A percentile compares a stretch with the other conserved stretches of the same genome.
phyloP scores from a whole-genome alignment of 192 early-diverging fungal genomes.

The Gryganskiella cystojenkinii region DNA sequence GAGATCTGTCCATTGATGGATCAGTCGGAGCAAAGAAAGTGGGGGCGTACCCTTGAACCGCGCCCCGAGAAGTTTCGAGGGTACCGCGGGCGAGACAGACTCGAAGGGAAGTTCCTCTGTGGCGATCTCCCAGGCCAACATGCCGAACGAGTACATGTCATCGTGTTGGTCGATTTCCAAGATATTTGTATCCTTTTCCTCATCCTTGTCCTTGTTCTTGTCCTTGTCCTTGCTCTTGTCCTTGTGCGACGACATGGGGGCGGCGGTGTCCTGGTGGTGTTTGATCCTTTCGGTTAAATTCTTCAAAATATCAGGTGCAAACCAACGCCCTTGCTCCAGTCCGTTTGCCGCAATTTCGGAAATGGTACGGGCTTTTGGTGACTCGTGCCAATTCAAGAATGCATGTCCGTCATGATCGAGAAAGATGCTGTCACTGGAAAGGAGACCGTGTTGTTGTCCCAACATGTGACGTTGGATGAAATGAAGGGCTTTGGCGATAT shows the following conservation, averaged over 20 bases:
- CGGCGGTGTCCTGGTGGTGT: background rate
- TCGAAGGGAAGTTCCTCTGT: slow-evolving; percentile 22
- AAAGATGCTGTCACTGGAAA: slow-evolving; percentile 22
- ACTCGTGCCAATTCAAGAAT: background rate
- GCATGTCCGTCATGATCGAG: slow-evolving; percentile 20
- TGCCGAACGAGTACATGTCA: slow-evolving; percentile 39
- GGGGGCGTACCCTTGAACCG: slow-evolving; percentile 11
- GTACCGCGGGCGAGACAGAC: background rate
- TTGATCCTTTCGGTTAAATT: background rate
- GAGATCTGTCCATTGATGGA: slow-evolving; percentile 6
- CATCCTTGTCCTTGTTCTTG: background rate
- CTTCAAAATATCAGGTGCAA: slow-evolving; percentile 1
- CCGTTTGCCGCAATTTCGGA: slow-evolving; percentile 2
- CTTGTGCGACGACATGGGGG: too few species aligned
- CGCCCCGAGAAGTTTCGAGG: background rate
- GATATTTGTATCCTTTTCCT: background rate
- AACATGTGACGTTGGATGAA: slow-evolving; percentile 17
- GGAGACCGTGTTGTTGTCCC: slow-evolving; percentile 14
- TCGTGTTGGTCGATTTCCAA: slow-evolving; percentile 14
- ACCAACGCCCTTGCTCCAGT: slow-evolving; percentile 6
- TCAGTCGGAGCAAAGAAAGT: background rate
- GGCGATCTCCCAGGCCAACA: slow-evolving; percentile 31
- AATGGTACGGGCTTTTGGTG: too few species aligned
- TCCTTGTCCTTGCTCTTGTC: background rate
- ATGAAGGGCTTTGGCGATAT: slow-evolving; percentile 26